Base-by-base conservation (phyloP, 1,284 basidiomycete species). In the Macrocystidia cucumis region DNA sequence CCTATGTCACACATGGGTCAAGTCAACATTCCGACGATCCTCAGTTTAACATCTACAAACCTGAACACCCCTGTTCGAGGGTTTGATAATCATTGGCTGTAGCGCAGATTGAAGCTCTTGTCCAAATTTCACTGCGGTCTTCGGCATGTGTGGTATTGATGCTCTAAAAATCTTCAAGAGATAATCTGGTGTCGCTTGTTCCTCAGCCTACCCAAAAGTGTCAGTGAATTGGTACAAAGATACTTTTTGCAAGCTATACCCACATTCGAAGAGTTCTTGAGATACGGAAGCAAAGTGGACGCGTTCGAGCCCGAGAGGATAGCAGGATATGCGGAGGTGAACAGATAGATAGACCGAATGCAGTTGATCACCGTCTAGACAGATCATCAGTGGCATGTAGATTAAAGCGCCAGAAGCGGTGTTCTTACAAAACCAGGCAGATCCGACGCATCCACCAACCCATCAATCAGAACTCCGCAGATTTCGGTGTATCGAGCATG, bases 1-100 rank as follows among this genome's bases (percentile, higher is more conserved):
- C 78, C 81, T 91, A 29, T 5, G 8, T 31, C 5, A 16, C 22
- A 32, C 40, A 25, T 25, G 28, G 20, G n/a, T n/a, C n/a, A n/a
- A n/a, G n/a, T n/a, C n/a, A n/a, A n/a, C n/a, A n/a, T n/a, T n/a
- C n/a, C n/a, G n/a, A n/a, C n/a, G n/a, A n/a, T n/a, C n/a, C n/a
- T n/a, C n/a, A n/a, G n/a, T n/a, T n/a, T n/a, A n/a, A n/a, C n/a
- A n/a, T n/a, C n/a, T n/a, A 52, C 69, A 3, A 18, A 86, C 83
- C 49, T 71, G 59, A 13, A 83, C 57, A 22, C 83, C 78, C 12
- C 83, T 75, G 22, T 74, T 60, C 1, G 78, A 74, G 2, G 87
- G 91, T 48, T 85, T 90, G 48, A 87, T 69, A 23, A 96, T 83
- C 81, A 95, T 90, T 0, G 84, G 85, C 48, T 95, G 76, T 9